These are phyloP conservation scores for Phytopythium ostracodes DNA, from an alignment of 352 stramenopile genomes.

Conservation along the genomic window DNA sequence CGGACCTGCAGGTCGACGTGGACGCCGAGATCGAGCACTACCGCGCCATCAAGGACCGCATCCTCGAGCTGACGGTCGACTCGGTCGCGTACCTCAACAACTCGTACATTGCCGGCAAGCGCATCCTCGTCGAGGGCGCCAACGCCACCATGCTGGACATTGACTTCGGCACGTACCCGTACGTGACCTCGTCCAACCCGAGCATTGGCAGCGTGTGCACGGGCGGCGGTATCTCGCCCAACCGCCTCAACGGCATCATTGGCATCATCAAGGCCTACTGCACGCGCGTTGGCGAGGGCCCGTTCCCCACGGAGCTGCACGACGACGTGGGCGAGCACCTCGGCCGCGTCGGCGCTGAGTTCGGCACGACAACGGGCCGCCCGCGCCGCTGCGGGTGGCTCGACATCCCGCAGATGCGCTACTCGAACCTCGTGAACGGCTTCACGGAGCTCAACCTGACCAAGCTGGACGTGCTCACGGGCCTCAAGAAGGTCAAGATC, in stretches of 20 bases:
- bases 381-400: conserved; percentile 97
- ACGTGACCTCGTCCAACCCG: conserved; percentile 98
- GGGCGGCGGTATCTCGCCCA: conserved; percentile 93
- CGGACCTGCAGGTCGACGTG: conserved; percentile 69
- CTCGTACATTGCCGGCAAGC: conserved; percentile 93
- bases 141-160: conserved; percentile 99
- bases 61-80: conserved; percentile 92
- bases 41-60: conserved; percentile 70
- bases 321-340: conserved; percentile 92
- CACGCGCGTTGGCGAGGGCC: conserved; percentile 97
- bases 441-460: conserved; percentile 99
- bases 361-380: conserved; percentile 97
- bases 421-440: conserved; percentile 92
- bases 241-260: conserved; percentile 92
- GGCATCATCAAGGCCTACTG: conserved; percentile 99
- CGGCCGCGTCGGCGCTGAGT: conserved; percentile 92
- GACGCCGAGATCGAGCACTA: conserved; percentile 88
- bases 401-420: conserved; percentile 95
- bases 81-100: conserved; percentile 97
- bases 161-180: conserved; percentile 99
- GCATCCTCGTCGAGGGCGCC: conserved; percentile 97
- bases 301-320: conserved; percentile 98
- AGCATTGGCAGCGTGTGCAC: conserved; percentile 97
- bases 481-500: conserved; percentile 95
- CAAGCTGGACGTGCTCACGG: conserved; percentile 99